These are phyloP conservation scores for Asterochloris sp. DNA, from an alignment of 139 green algal species.

Conservation along the genomic window DNA sequence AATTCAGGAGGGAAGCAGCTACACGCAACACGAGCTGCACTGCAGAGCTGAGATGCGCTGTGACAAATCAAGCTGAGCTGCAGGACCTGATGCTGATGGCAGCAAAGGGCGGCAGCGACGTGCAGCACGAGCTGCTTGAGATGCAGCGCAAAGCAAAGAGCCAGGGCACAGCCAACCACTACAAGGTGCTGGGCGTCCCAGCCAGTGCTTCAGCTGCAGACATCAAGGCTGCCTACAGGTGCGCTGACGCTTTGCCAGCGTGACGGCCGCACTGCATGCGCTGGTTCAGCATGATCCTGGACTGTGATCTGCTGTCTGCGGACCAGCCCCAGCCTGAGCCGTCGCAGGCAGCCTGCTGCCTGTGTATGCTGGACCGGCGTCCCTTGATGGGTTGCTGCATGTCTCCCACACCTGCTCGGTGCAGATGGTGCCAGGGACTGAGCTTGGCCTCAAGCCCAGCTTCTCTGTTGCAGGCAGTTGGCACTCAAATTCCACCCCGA, in stretches of 20 bases:
- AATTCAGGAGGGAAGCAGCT: too few species aligned
- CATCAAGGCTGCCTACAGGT: slow-evolving; percentile 43
- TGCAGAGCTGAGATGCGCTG: not conserved
- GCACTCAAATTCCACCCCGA: slow-evolving; percentile 57
- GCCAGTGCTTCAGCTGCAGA: slow-evolving; percentile 24
- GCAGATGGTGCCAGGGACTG: not conserved
- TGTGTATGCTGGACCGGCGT: not conserved
- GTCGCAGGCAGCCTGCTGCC: not conserved
- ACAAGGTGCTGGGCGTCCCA: slow-evolving; percentile 44
- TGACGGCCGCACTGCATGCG: not conserved
- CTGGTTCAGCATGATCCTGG: not conserved
- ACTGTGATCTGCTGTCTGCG: not conserved
- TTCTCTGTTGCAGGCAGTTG: slow-evolving; percentile 24
- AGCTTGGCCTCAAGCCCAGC: not conserved
- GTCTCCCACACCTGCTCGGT: not conserved
- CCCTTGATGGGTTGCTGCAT: not conserved
- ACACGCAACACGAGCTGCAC: too few species aligned
- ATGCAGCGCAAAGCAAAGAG: slow-evolving; percentile 32
- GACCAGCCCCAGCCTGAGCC: not conserved
- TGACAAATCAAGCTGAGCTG: not conserved
- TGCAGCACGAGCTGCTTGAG: slow-evolving; percentile 23
- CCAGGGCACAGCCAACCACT: slow-evolving; percentile 34
- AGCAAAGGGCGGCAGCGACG: not conserved
- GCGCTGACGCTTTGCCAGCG: not conserved
- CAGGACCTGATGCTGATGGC: slow-evolving; percentile 17